Evolutionary conservation across 768 basidiomycete genomes (phyloP).

Genomic region (Solioccasus polychromus): DNA sequence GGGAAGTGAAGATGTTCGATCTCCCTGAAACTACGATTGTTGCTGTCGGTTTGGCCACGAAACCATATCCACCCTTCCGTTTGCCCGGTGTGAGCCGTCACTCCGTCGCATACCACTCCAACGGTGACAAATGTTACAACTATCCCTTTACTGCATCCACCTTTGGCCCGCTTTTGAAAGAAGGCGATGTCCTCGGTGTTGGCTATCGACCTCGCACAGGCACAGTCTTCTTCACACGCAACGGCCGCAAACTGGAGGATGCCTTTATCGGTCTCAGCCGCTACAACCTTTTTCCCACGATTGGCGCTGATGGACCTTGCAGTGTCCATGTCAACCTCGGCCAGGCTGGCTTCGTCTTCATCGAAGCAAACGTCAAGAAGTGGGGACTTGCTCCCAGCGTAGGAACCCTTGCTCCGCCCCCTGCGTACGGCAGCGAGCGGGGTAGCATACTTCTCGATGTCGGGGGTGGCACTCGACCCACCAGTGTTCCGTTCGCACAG

Average conservation of each 20-base stretch:
- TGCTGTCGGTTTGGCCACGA: slow-evolving; percentile 93
- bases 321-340: slow-evolving; percentile 97
- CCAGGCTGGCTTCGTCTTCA: slow-evolving; percentile 97
- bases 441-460: slow-evolving; percentile 95
- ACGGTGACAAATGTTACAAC: slow-evolving; percentile 96
- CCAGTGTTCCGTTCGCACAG: slow-evolving; percentile 41
- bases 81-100: slow-evolving; percentile 82
- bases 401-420: slow-evolving; percentile 95
- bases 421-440: slow-evolving; percentile 95
- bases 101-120: slow-evolving; percentile 94
- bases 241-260: slow-evolving; percentile 95
- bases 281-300: slow-evolving; percentile 95
- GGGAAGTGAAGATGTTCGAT: slow-evolving; percentile 99
- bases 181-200: slow-evolving; percentile 94
- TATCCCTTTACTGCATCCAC: slow-evolving; percentile 88
- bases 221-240: slow-evolving; percentile 98
- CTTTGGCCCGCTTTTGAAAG: slow-evolving; percentile 81
- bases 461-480: slow-evolving; percentile 42
- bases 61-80: slow-evolving; percentile 94
- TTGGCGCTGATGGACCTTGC: slow-evolving; percentile 95
- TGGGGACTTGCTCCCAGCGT: slow-evolving; percentile 98
- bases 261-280: slow-evolving; percentile 87
- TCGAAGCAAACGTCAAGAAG: slow-evolving; percentile 99
- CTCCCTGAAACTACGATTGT: slow-evolving; percentile 83
- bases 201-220: slow-evolving; percentile 96